Evolutionary conservation across 2,329 filamentous ascomycete species (phyloP).

Genomic region (Ceratocystis lukuohia): DNA sequence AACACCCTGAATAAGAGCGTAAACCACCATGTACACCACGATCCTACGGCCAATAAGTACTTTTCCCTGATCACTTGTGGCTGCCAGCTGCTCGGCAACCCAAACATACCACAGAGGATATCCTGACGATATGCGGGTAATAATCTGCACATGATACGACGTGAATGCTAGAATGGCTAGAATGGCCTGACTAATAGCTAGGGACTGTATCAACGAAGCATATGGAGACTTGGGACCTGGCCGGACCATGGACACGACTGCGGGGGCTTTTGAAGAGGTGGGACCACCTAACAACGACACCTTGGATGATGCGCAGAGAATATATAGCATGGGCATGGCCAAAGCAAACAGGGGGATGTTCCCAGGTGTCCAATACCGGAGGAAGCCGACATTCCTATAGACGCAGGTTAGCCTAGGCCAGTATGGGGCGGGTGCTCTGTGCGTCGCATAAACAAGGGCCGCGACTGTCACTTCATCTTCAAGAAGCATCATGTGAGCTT

Average conservation of each 20-base stretch:
- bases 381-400: slow-evolving; percentile 68
- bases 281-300: neutral
- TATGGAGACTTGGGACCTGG: slow-evolving; percentile 18
- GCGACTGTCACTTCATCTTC: neutral
- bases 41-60: slow-evolving; percentile 28
- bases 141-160: slow-evolving; percentile 85
- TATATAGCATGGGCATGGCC: slow-evolving; percentile 59
- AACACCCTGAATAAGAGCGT: slow-evolving; percentile 67
- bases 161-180: slow-evolving; percentile 60
- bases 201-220: slow-evolving; percentile 32
- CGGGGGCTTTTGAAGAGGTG: neutral
- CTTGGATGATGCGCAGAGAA: slow-evolving; percentile 34
- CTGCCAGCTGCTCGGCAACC: slow-evolving; percentile 42
- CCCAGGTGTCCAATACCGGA: slow-evolving; percentile 77
- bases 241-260: neutral
- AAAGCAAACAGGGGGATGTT: slow-evolving; percentile 83
- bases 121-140: slow-evolving; percentile 75
- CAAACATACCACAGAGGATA: slow-evolving; percentile 86
- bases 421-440: neutral
- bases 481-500: neutral
- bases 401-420: neutral
- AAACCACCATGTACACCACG: slow-evolving; percentile 62
- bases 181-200: slow-evolving; percentile 60
- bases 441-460: neutral
- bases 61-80: slow-evolving; percentile 20